Conservation (phyloP, 2,329 filamentous ascomycete genomes). For the Aspergillus flavus region DNA sequence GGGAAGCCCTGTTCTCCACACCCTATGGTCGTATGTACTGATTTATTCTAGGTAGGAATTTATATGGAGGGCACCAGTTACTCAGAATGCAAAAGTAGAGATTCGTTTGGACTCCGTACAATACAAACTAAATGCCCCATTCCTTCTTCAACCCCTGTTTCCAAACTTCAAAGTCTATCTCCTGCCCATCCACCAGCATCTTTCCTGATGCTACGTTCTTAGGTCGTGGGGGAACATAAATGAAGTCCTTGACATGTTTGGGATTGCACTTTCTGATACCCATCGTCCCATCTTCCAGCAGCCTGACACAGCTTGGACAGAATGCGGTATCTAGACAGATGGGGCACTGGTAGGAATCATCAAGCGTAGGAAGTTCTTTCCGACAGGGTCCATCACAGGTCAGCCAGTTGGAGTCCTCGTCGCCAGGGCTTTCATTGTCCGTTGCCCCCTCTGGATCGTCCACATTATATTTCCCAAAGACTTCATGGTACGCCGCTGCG, state of each 20-base stretch:
- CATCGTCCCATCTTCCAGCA: slow-evolving; percentile 1
- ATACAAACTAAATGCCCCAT: background rate
- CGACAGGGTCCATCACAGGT: slow-evolving; percentile 13
- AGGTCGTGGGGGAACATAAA: slow-evolving; percentile 7
- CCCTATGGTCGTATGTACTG: too few species aligned
- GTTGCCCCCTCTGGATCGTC: background rate
- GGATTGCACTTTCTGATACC: slow-evolving; percentile 4
- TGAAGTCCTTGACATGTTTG: slow-evolving; percentile 10
- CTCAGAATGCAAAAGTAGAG: too few species aligned
- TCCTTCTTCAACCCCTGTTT: background rate
- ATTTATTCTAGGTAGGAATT: accelerated
- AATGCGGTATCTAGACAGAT: slow-evolving; percentile 15
- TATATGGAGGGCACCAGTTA: too few species aligned
- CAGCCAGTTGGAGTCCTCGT: background rate
- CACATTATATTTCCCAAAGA: background rate
- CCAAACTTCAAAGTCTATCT: background rate
- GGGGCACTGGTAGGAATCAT: slow-evolving; percentile 7
- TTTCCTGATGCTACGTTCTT: background rate
- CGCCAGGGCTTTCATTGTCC: background rate
- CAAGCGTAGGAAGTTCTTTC: background rate
- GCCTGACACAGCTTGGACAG: slow-evolving; percentile 5
- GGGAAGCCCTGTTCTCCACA: too few species aligned
- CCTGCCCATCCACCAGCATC: background rate
- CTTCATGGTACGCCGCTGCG: slow-evolving; percentile 3
- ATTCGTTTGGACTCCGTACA: too few species aligned